Conservation (phyloP, 2,329 filamentous ascomycete species). For the Penicillium corylophilum region DNA sequence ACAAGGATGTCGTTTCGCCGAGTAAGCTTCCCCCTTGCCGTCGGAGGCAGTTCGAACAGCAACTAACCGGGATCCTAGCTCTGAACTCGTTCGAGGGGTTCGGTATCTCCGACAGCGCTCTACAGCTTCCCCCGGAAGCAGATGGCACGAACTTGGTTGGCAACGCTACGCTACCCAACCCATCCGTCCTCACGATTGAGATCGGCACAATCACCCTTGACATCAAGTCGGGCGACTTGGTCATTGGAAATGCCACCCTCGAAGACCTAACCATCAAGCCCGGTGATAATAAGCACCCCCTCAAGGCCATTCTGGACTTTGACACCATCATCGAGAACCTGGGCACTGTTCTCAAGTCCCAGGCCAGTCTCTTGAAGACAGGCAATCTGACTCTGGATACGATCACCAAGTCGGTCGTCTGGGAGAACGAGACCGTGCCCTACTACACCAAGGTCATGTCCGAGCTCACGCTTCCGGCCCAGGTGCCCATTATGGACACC, state of each 20-base stretch:
- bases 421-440: conserved; percentile 31
- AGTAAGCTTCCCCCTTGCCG: conserved; percentile 22
- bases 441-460: conserved; percentile 38
- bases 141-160: conserved; percentile 56
- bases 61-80: conserved; percentile 36
- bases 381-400: conserved; percentile 31
- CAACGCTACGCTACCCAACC: conserved; percentile 57
- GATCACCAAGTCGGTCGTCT: conserved; percentile 27
- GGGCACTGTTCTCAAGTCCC: conserved; percentile 23
- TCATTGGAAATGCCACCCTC: conserved; percentile 53
- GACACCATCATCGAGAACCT: conserved; percentile 33
- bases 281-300: conserved; percentile 52
- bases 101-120: conserved; percentile 46
- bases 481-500: conserved; percentile 27
- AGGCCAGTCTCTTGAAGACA: conserved; percentile 24
- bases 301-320: conserved; percentile 52
- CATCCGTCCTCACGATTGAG: conserved; percentile 55
- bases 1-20: conserved; percentile 36
- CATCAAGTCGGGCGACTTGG: conserved; percentile 48
- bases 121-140: conserved; percentile 42
- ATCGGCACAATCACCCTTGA: conserved; percentile 57
- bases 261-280: conserved; percentile 53
- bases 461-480: conserved; percentile 29
- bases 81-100: conserved; percentile 54
- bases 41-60: neutral